These are phyloP conservation scores for Tetrahymena borealis DNA, from an alignment of 73 alveolate genomes.

Conservation along the genomic window DNA sequence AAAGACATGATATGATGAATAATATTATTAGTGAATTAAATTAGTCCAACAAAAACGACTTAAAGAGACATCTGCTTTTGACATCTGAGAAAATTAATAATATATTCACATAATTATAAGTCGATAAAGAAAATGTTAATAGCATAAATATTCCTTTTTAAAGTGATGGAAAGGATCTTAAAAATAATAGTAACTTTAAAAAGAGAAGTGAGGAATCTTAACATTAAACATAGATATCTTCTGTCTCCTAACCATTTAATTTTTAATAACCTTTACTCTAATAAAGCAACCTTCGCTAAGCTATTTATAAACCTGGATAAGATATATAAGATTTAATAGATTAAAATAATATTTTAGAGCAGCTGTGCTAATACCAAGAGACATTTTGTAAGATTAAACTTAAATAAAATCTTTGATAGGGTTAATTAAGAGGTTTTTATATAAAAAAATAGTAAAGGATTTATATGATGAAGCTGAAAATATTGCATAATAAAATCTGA, in stretches of 20 bases:
- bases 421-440: background rate
- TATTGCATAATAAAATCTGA: background rate
- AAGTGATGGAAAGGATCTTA: background rate
- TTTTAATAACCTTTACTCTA: background rate
- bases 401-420: no score
- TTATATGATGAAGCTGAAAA: background rate
- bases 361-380: background rate
- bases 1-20: background rate
- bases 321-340: background rate
- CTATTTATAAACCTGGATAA: background rate
- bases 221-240: background rate
- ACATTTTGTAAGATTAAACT: background rate
- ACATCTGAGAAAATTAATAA: background rate
- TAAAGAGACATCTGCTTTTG: background rate
- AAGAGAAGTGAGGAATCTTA: background rate
- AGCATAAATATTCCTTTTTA: background rate
- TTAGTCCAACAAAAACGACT: background rate
- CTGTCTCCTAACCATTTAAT: background rate
- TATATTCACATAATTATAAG: background rate
- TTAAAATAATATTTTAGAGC: background rate
- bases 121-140: background rate
- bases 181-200: background rate
- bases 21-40: background rate
- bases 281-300: background rate
- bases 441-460: background rate